Conservation (phyloP, 139 green algal species). For the Edaphochlamys debaryana region DNA sequence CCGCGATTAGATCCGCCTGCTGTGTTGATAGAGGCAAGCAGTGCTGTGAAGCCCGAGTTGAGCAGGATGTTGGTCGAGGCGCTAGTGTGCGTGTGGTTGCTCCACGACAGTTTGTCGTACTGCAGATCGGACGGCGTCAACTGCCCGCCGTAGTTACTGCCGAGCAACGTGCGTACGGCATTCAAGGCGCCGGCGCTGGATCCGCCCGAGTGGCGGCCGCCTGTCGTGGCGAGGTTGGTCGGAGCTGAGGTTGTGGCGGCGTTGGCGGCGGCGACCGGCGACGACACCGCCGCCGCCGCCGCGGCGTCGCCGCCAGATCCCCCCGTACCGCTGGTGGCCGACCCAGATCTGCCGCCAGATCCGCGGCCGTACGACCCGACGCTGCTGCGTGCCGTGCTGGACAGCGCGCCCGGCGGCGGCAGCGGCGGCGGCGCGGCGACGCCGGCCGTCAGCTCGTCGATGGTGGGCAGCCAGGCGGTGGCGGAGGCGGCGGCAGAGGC, state of each 20-base stretch:
- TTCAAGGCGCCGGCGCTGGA: not conserved
- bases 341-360: too few relatives aligned
- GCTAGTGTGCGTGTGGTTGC: constrained; percentile 16
- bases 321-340: too few relatives aligned
- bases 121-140: constrained; percentile 22
- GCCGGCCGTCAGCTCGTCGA: constrained; percentile 30
- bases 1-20: constrained; percentile 7
- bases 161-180: not conserved
- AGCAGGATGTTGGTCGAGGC: constrained; percentile 12
- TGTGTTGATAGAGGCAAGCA: constrained; percentile 22
- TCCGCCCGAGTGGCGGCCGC: too few relatives aligned
- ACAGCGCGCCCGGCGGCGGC: too few relatives aligned
- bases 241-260: not conserved
- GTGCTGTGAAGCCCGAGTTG: constrained; percentile 24
- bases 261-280: not conserved
- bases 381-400: too few relatives aligned
- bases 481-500: not conserved
- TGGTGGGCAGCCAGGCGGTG: constrained; percentile 17
- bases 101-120: constrained; percentile 38
- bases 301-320: too few relatives aligned
- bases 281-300: not conserved
- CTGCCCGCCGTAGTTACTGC: constrained; percentile 5
- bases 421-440: not conserved
- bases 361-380: too few relatives aligned
- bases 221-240: too few relatives aligned